A percentile compares a stretch with the other conserved stretches of the same genome.
These are phyloP conservation scores for Schoenoplectus tabernaemontani DNA, from an alignment of 202 grass and related monocot genomes.

Conservation along the genomic window DNA sequence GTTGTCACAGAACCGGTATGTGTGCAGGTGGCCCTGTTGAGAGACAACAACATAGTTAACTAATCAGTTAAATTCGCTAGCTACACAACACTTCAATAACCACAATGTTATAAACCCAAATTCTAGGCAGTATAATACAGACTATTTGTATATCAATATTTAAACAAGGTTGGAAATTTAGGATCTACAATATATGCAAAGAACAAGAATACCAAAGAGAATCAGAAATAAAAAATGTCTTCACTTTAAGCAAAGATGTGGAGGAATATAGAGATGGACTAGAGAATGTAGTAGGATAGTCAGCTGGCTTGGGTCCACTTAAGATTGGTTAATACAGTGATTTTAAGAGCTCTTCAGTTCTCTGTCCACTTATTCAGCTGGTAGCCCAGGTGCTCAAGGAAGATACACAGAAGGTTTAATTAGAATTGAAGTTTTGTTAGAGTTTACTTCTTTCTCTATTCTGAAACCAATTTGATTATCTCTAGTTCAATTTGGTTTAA, in stretches of 20 bases:
- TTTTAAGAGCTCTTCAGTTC: background rate
- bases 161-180: background rate
- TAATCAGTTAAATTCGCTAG: background rate
- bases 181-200: background rate
- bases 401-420: background rate
- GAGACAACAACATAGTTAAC: background rate
- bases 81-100: background rate
- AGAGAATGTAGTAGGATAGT: no score
- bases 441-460: no score
- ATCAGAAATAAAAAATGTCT: background rate
- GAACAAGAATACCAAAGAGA: background rate
- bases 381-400: background rate
- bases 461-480: no score
- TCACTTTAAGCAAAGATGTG: background rate
- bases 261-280: background rate
- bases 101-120: background rate
- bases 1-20: conserved; percentile 95
- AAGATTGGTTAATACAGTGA: background rate
- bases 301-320: background rate
- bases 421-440: no score
- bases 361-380: no score
- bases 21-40: conserved; percentile 77
- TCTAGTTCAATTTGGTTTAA: no score
- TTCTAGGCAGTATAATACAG: background rate
- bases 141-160: background rate